These are phyloP conservation scores for Starmerella roubikii DNA, from an alignment of 805 yeast species.

Conservation along the genomic window DNA sequence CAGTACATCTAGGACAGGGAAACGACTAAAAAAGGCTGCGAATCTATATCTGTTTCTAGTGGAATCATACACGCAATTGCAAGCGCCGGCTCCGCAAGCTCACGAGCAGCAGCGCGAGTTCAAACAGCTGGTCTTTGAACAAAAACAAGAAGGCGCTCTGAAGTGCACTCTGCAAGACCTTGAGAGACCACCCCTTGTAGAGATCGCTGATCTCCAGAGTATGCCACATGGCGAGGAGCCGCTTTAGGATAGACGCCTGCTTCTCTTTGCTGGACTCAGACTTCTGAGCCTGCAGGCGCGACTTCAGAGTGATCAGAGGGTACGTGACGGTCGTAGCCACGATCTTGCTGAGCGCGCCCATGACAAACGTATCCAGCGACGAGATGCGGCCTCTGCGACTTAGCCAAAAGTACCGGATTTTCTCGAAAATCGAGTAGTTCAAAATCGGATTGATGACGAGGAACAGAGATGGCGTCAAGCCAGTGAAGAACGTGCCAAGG, in stretches of 20 bases:
- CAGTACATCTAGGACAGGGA: slow-evolving; percentile 26
- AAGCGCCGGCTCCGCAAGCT: too few relatives aligned
- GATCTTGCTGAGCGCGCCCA: slow-evolving; percentile 83
- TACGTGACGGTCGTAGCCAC: slow-evolving; percentile 81
- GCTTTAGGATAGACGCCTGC: slow-evolving; percentile 21
- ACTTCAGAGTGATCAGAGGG: slow-evolving; percentile 77
- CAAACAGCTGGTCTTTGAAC: slow-evolving; percentile 74
- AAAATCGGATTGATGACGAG: slow-evolving; percentile 79
- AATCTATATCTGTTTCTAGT: too few relatives aligned
- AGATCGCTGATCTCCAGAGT: slow-evolving; percentile 66
- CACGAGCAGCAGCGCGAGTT: slow-evolving; percentile 37
- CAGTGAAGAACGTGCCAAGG: slow-evolving; percentile 57
- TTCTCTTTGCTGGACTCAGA: slow-evolving; percentile 3
- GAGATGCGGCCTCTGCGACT: slow-evolving; percentile 39
- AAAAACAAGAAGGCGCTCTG: slow-evolving; percentile 85
- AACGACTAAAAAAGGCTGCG: too few relatives aligned
- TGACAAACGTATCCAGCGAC: slow-evolving; percentile 63
- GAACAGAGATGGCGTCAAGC: slow-evolving; percentile 75
- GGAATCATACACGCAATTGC: too few relatives aligned
- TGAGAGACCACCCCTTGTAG: slow-evolving; percentile 69
- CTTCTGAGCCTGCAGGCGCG: slow-evolving; percentile 68
- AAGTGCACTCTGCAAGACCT: slow-evolving; percentile 67
- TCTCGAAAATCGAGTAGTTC: slow-evolving; percentile 86
- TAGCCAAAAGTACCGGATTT: slow-evolving; percentile 52
- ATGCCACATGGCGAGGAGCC: slow-evolving; percentile 41